Evolutionary conservation across 2,329 filamentous ascomycete genomes (phyloP).

Genomic region (Xylaria sp.): DNA sequence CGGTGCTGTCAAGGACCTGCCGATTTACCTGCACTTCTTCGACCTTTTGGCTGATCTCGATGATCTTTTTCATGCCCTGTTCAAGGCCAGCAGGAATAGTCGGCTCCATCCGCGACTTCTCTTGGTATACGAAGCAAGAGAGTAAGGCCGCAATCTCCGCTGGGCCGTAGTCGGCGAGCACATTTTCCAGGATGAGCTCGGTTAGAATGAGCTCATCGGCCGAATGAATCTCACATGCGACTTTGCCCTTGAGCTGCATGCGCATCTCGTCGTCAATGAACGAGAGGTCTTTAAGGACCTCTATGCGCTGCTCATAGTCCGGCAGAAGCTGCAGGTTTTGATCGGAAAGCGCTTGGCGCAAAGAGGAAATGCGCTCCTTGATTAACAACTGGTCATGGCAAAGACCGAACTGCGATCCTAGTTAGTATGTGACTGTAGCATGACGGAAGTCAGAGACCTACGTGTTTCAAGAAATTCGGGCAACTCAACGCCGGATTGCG

Average conservation of each 20-base stretch:
- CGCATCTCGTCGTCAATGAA: conserved; percentile 85
- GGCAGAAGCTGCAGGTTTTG: conserved; percentile 93
- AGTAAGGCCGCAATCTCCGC: conserved; percentile 94
- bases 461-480: conserved; percentile 78
- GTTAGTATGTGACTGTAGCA: conserved; percentile 5
- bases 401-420: conserved; percentile 70
- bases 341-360: conserved; percentile 87
- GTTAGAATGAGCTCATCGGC: conserved; percentile 94
- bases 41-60: conserved; percentile 86
- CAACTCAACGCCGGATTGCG: conserved; percentile 64
- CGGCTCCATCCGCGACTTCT: conserved; percentile 81
- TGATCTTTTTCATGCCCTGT: conserved; percentile 75
- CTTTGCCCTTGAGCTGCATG: conserved; percentile 95
- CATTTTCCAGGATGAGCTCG: conserved; percentile 93
- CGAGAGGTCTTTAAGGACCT: conserved; percentile 82
- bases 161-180: conserved; percentile 89
- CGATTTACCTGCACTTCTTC: conserved; percentile 83
- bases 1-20: conserved; percentile 84
- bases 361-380: conserved; percentile 82
- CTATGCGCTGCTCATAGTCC: conserved; percentile 92
- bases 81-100: conserved; percentile 77
- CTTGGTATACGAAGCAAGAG: conserved; percentile 94
- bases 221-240: conserved; percentile 96
- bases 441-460: conserved; percentile 43
- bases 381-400: conserved; percentile 96